phyloP scores from a whole-genome alignment of 2,329 filamentous ascomycete genomes.

The Aureobasidium sp. region DNA sequence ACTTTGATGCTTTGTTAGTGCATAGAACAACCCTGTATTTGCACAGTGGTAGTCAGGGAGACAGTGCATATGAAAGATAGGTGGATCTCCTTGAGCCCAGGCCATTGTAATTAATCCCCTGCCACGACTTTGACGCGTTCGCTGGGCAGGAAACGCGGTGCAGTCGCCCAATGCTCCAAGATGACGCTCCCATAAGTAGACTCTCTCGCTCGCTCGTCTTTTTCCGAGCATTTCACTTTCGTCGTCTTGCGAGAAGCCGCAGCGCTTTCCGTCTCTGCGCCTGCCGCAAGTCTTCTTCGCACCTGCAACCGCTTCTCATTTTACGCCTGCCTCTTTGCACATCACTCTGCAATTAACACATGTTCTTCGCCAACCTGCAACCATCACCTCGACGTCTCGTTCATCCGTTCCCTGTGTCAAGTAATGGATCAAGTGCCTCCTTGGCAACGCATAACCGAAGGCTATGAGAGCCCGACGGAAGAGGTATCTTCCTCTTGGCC shows the following conservation, averaged over 20 bases:
- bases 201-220: background rate
- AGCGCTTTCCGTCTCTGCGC: background rate
- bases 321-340: background rate
- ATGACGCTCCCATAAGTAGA: background rate
- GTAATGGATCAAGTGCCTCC: background rate
- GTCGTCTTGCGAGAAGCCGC: background rate
- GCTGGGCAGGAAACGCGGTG: background rate
- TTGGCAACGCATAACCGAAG: background rate
- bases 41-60: background rate
- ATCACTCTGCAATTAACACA: background rate
- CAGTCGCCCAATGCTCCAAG: background rate
- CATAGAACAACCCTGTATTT: background rate
- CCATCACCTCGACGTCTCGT: background rate
- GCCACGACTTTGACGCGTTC: background rate
- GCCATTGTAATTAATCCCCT: background rate
- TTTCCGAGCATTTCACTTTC: background rate
- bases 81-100: background rate
- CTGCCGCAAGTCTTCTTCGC: background rate
- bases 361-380: too few relatives aligned
- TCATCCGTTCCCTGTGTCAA: too few relatives aligned
- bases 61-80: background rate
- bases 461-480: background rate
- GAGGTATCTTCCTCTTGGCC: background rate
- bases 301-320: background rate
- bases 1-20: background rate